Percentiles rank a stretch among this genome's conserved stretches.
Conservation (phyloP, 2,329 filamentous ascomycete species). For the Aspergillus vadensis region DNA sequence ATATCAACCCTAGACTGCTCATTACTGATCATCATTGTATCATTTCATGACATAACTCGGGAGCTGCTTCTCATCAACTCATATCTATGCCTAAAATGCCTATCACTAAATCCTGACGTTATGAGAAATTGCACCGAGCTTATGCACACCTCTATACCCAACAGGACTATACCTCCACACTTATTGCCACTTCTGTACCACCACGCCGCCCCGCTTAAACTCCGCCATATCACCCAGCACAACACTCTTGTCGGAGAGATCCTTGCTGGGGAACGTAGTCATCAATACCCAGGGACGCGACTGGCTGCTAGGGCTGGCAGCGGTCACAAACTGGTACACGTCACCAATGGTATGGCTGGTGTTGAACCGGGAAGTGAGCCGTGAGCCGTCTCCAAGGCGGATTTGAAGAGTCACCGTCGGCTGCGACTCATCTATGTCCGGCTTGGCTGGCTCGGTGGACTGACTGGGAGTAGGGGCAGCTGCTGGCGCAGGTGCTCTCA, state of each 20-base stretch:
- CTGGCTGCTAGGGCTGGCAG: slow-evolving; percentile 53
- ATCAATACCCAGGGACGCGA: slow-evolving; percentile 60
- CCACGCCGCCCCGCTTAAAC: slow-evolving; percentile 54
- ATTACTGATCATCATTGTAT: neutral
- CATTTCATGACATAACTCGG: neutral
- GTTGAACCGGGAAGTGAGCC: slow-evolving; percentile 64
- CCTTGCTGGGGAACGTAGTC: slow-evolving; percentile 67
- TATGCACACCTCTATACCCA: slow-evolving; percentile 4
- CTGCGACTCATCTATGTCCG: slow-evolving; percentile 58
- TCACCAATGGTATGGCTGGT: slow-evolving; percentile 66
- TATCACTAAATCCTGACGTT: neutral
- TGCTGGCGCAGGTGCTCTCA: slow-evolving; percentile 40
- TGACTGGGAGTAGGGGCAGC: slow-evolving; percentile 26
- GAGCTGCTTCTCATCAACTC: neutral
- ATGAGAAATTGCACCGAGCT: neutral
- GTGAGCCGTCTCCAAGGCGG: slow-evolving; percentile 64
- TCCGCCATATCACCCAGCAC: slow-evolving; percentile 51
- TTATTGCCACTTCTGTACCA: slow-evolving; percentile 53
- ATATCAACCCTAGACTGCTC: no score
- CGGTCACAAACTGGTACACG: slow-evolving; percentile 63
- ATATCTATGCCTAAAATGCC: neutral
- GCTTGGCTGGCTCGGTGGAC: slow-evolving; percentile 37
- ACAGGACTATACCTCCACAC: neutral
- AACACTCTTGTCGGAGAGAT: slow-evolving; percentile 57
- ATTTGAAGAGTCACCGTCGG: slow-evolving; percentile 63